Conservation (phyloP, 2,329 filamentous ascomycete genomes). For the Colletotrichum tropicicola region DNA sequence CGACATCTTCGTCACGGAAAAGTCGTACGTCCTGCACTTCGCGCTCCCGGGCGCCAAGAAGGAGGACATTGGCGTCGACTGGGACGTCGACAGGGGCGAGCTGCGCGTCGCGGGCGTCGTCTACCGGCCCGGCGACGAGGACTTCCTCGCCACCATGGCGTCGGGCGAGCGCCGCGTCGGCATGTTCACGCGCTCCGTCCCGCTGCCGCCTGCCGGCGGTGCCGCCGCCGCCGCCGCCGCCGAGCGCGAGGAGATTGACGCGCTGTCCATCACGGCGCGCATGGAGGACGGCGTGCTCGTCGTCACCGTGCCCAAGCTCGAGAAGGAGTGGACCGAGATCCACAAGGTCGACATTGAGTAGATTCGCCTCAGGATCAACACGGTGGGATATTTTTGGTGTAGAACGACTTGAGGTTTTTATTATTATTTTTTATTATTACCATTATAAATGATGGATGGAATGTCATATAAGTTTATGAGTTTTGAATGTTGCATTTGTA, state of each 20-base stretch:
- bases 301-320: slow-evolving; percentile 79
- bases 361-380: neutral
- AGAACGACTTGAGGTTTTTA: neutral
- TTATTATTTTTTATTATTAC: neutral
- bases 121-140: slow-evolving; percentile 76
- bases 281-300: slow-evolving; percentile 81
- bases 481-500: no score
- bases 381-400: neutral
- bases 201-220: slow-evolving; percentile 56
- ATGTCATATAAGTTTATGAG: no score
- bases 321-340: slow-evolving; percentile 72
- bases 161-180: slow-evolving; percentile 77
- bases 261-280: slow-evolving; percentile 74
- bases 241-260: slow-evolving; percentile 69
- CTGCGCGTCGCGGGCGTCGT: slow-evolving; percentile 78
- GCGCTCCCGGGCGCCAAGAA: slow-evolving; percentile 83
- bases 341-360: slow-evolving; percentile 67
- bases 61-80: slow-evolving; percentile 80
- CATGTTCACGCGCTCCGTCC: slow-evolving; percentile 76
- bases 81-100: slow-evolving; percentile 73
- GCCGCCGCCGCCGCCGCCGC: neutral
- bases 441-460: no score
- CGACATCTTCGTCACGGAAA: slow-evolving; percentile 77
- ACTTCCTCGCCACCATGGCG: slow-evolving; percentile 69
- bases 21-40: slow-evolving; percentile 75